phyloP scores from a whole-genome alignment of 306 rosid species.

The Carpinus fangiana region DNA sequence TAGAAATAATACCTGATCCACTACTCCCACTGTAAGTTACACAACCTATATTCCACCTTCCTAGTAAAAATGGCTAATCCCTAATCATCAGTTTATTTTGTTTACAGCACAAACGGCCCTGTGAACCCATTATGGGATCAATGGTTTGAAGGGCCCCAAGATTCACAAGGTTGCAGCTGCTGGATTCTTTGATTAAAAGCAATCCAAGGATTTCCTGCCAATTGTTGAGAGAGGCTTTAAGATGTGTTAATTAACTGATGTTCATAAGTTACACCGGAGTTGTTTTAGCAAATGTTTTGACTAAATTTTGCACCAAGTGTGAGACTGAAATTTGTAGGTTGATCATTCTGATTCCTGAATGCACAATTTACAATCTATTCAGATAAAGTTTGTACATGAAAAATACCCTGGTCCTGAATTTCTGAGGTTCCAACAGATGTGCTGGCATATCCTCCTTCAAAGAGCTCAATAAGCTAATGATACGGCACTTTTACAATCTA shows the following conservation, averaged over 20 bases:
- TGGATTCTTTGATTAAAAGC: constrained; percentile 57
- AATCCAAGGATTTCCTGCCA: constrained; percentile 18
- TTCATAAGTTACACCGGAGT: constrained; percentile 1
- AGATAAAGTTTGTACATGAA: not conserved
- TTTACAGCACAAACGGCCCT: constrained; percentile 63
- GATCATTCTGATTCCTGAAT: not conserved
- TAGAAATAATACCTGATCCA: constrained; percentile 62
- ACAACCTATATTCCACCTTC: constrained; percentile 21
- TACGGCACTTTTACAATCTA: not conserved
- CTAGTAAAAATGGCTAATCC: constrained; percentile 17
- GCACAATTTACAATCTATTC: not conserved
- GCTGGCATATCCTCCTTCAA: not conserved
- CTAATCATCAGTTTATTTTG: constrained; percentile 21
- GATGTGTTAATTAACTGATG: not conserved
- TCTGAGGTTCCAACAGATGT: not conserved
- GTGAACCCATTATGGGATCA: constrained; percentile 62
- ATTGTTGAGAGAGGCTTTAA: constrained; percentile 20
- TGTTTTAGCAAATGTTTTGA: not conserved
- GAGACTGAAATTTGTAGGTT: constrained; percentile 6
- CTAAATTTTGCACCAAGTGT: not conserved
- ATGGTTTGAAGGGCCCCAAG: constrained; percentile 86
- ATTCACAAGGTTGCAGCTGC: constrained; percentile 65
- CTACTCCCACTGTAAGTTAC: constrained; percentile 65
- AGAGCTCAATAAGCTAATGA: not conserved
- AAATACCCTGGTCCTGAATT: not conserved